Evolutionary conservation across 345 rosid genomes (phyloP).

Genomic region (Eucalyptus tenuipes): DNA sequence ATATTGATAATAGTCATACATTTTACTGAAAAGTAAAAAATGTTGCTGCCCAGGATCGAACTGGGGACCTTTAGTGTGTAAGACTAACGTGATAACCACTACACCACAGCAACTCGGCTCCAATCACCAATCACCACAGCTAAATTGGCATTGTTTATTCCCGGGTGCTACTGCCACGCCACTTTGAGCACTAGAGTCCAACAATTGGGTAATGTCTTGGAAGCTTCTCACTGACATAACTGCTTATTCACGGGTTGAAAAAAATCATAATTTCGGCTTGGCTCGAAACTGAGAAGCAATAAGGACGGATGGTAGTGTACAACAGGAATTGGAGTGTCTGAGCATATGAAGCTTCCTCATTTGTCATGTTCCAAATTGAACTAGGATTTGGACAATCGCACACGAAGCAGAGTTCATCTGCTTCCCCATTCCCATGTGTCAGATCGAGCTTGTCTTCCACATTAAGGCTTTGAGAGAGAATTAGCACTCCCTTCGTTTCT

Average conservation of each 20-base stretch:
- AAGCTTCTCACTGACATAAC: neutral
- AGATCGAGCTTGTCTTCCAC: neutral
- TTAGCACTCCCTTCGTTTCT: neutral
- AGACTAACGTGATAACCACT: conserved; percentile 49
- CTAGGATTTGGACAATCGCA: neutral
- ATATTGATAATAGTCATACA: accelerated
- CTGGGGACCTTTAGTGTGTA: conserved; percentile 45
- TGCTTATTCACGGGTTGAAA: neutral
- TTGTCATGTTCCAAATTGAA: neutral
- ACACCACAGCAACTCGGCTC: conserved; percentile 25
- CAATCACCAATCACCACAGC: accelerated
- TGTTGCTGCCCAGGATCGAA: conserved; percentile 51
- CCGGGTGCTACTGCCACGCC: neutral
- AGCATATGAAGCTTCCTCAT: neutral
- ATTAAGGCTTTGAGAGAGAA: neutral
- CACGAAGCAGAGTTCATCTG: neutral
- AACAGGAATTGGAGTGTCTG: neutral
- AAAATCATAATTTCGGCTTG: neutral
- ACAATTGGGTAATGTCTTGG: neutral
- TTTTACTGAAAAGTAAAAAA: neutral
- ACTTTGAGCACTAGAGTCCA: neutral
- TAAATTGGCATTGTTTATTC: neutral
- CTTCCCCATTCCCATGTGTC: neutral
- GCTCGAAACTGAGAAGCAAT: neutral
- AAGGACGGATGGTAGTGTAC: neutral